Percentiles rank a stretch among this genome's conserved stretches.
These are phyloP conservation scores for Russula virescens DNA, from an alignment of 768 basidiomycete genomes.

Conservation along the genomic window DNA sequence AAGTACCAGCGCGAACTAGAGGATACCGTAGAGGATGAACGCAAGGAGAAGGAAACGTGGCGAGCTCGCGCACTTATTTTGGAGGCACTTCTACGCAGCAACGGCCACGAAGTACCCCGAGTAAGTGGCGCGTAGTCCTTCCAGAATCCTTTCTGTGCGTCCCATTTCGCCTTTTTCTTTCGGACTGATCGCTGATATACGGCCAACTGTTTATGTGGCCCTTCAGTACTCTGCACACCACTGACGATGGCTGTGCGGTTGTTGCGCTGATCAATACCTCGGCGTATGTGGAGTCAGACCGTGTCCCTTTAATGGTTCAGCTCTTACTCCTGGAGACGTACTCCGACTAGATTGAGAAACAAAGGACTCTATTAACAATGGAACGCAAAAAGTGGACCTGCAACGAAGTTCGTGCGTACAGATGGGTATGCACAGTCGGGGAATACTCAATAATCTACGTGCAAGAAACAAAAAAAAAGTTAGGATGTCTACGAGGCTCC, in stretches of 20 bases:
- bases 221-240: slow-evolving; percentile 42
- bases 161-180: background rate
- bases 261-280: background rate
- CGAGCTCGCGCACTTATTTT: slow-evolving; percentile 45
- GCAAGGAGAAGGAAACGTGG: slow-evolving; percentile 58
- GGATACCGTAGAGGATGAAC: slow-evolving; percentile 45
- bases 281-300: slow-evolving; percentile 88
- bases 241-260: background rate
- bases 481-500: background rate
- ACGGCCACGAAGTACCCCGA: slow-evolving; percentile 53
- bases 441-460: background rate
- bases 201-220: slow-evolving; percentile 26
- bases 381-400: background rate
- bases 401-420: background rate
- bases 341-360: background rate
- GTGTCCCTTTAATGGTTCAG: slow-evolving; percentile 94
- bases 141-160: background rate
- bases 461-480: background rate
- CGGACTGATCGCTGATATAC: slow-evolving; percentile 23
- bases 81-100: slow-evolving; percentile 49
- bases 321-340: slow-evolving; percentile 76
- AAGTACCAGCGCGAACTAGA: slow-evolving; percentile 64
- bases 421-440: background rate
- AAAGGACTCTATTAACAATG: background rate
- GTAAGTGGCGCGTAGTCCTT: slow-evolving; percentile 33